phyloP scores from a whole-genome alignment of 1,284 basidiomycete species.

The Pyrrhoderma noxium region DNA sequence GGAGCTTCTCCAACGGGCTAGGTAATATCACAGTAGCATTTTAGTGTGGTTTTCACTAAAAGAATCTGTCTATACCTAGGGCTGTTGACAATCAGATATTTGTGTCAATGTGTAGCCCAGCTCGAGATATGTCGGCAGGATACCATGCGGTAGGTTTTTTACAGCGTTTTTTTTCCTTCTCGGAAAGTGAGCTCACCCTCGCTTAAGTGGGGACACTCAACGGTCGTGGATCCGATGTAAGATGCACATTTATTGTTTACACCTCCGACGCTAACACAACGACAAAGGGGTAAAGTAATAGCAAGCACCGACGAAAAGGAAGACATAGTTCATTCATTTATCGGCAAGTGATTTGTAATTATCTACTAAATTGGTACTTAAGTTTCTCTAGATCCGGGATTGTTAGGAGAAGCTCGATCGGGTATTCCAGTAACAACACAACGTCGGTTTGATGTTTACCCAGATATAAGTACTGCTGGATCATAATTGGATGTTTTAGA shows the following conservation, averaged over 20 bases:
- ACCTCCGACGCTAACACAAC: not conserved
- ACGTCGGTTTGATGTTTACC: slow-evolving; percentile 87
- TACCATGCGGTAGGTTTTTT: slow-evolving; percentile 74
- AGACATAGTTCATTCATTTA: slow-evolving; percentile 72
- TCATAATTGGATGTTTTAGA: no score
- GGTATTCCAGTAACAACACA: slow-evolving; percentile 87
- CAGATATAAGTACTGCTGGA: slow-evolving; percentile 49
- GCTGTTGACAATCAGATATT: slow-evolving; percentile 97
- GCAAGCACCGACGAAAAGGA: slow-evolving; percentile 76
- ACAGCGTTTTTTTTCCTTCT: not conserved
- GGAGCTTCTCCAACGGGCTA: slow-evolving; percentile 84
- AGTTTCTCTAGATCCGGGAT: slow-evolving; percentile 54
- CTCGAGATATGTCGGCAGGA: slow-evolving; percentile 71
- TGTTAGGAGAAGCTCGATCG: slow-evolving; percentile 61
- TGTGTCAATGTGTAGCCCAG: slow-evolving; percentile 93
- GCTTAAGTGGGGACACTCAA: slow-evolving; percentile 80
- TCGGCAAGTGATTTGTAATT: slow-evolving; percentile 49
- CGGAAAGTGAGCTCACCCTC: not conserved
- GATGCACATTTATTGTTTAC: slow-evolving; percentile 24
- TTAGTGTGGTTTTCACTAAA: no score
- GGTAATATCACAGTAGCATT: no score
- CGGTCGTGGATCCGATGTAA: slow-evolving; percentile 85
- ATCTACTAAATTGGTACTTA: slow-evolving; percentile 9
- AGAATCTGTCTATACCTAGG: no score
- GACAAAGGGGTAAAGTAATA: slow-evolving; percentile 69